A percentile compares a stretch with the other conserved stretches of the same genome.
phyloP scores from a whole-genome alignment of 345 rosid genomes.

The Citrus sp. region DNA sequence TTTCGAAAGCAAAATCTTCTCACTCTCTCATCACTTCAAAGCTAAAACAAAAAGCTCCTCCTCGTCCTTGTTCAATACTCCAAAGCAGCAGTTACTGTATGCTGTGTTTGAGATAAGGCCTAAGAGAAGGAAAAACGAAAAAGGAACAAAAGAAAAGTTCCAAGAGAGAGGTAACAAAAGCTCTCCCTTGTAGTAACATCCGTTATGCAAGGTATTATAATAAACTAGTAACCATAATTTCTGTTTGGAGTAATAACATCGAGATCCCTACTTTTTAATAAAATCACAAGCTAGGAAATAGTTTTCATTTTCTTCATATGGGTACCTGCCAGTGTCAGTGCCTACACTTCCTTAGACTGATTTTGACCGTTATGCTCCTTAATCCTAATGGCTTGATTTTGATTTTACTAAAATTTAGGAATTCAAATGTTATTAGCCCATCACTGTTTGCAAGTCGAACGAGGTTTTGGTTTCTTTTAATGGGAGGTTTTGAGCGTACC shows the following conservation, averaged over 20 bases:
- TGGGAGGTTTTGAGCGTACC: not conserved
- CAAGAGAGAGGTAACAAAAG: constrained; percentile 2
- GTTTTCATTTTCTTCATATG: not conserved
- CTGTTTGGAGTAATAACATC: too few species aligned
- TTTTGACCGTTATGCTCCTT: too few species aligned
- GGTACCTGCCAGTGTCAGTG: not conserved
- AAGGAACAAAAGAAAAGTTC: not conserved
- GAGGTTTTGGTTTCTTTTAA: not conserved
- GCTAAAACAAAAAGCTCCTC: constrained; percentile 1
- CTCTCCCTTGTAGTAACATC: not conserved
- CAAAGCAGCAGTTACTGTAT: constrained; percentile 14
- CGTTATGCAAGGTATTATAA: not conserved
- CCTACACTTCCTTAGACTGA: not conserved
- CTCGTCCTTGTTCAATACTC: not conserved
- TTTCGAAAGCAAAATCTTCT: constrained; percentile 6
- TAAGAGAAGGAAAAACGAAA: not conserved
- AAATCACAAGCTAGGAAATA: too few species aligned
- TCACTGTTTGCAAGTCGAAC: not conserved
- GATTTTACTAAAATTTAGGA: not conserved
- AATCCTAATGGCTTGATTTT: too few species aligned
- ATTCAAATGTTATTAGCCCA: not conserved
- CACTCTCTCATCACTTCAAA: constrained; percentile 26
- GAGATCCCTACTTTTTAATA: not conserved
- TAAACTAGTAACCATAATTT: not conserved
- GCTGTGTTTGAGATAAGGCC: constrained; percentile 33